Evolutionary conservation across 352 stramenopile species (phyloP).

Genomic region (Blastocystis sp.): DNA sequence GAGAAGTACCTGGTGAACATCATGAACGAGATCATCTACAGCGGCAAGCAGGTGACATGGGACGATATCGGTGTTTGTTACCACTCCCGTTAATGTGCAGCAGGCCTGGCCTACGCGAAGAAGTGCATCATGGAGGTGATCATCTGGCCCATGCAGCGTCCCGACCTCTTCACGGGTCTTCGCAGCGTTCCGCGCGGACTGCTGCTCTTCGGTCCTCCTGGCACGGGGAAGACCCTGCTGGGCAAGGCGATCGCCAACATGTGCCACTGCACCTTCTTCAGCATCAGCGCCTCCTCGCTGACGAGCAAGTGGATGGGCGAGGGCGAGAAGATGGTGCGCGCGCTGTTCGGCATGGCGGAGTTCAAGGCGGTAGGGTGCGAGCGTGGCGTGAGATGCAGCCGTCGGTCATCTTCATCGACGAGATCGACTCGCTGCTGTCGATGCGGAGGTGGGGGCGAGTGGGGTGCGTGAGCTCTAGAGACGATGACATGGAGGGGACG

Average conservation of each 20-base stretch:
- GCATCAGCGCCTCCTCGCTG: slow-evolving; percentile 92
- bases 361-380: slow-evolving; percentile 62
- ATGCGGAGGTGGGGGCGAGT: slow-evolving; percentile 80
- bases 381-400: slow-evolving; percentile 72
- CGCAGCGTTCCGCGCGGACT: slow-evolving; percentile 77
- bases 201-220: slow-evolving; percentile 86
- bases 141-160: slow-evolving; percentile 92
- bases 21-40: slow-evolving; percentile 88
- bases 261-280: slow-evolving; percentile 95
- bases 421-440: slow-evolving; percentile 96
- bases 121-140: slow-evolving; percentile 93
- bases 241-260: slow-evolving; percentile 97
- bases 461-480: slow-evolving; percentile 64
- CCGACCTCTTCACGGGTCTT: slow-evolving; percentile 92
- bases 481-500: slow-evolving; percentile 88
- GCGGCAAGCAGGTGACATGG: slow-evolving; percentile 83
- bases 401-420: slow-evolving; percentile 96
- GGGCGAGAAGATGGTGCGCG: slow-evolving; percentile 92
- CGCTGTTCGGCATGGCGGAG: slow-evolving; percentile 87
- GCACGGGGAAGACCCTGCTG: slow-evolving; percentile 94
- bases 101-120: slow-evolving; percentile 91
- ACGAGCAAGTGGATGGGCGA: slow-evolving; percentile 99
- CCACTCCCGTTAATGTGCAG: slow-evolving; percentile 56
- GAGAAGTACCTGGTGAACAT: slow-evolving; percentile 30
- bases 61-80: slow-evolving; percentile 83